Base-by-base conservation (phyloP, 2,329 filamentous ascomycete species). In the Pseudocercospora cruenta region DNA sequence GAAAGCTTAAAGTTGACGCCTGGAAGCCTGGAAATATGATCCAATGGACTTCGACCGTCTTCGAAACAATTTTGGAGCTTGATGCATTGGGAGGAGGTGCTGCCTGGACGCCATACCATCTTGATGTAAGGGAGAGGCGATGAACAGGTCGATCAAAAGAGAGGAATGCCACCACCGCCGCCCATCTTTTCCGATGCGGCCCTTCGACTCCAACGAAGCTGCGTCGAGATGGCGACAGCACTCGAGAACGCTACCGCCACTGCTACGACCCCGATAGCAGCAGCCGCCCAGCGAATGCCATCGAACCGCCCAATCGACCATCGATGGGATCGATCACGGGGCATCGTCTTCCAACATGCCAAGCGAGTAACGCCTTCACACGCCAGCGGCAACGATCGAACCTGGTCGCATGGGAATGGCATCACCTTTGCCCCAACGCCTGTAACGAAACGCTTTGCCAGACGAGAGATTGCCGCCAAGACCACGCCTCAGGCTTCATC, bases 321-420 rank as follows among this genome's bases (percentile, higher is more conserved):
- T 31, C 68, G 74, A 55, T 74, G 72, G 72, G 72, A 75, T 64
- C 60, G 65, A 63, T 75, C 74, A 22, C 70, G 74, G 31, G 72
- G 74, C 43, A 71, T 76, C 49, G 53, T 69, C 26, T 69, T 73
- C 68, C 60, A 51, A 28, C 67, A 62, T 62, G 51, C 51, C 19
- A 60, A 64, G 26, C 62, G 64, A n/a, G 12, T 51, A 7, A 61
- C 58, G n/a, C 31, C 36, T 36, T 43, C 21, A 2, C 51, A 55
- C 16, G 51, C 24, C 16, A 4, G 24, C 24, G 51, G 26, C 3
- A 33, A 33, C 22, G 57, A 66, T 39, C 55, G 39, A 19, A 39
- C 58, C 1, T 64, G 61, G 61, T 39, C 33, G 21, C 28, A 33
- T 12, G 55, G 26, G 1, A 62, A 62, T 16, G 51, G 24, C 21